Evolutionary conservation across 208 protist species (phyloP), one percentile per base, ranked within the genome.

Genomic region (Crithidia thermophila): DNA sequence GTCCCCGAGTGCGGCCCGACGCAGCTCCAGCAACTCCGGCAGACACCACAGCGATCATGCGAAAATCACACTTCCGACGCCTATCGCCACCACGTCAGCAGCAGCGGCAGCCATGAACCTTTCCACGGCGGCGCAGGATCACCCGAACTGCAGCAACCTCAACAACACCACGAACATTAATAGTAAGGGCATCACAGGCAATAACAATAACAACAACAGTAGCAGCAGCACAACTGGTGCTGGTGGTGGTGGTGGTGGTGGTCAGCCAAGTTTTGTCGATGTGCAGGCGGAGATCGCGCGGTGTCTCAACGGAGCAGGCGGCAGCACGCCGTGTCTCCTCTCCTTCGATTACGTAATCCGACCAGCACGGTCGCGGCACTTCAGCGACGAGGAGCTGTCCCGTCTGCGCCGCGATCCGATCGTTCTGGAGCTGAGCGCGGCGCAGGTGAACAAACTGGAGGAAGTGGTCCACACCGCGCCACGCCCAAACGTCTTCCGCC

Each of bases 261-360:
- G 33, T 23, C 25, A 30, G 3, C n/a, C 34, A 3, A 51, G 42
- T 8, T 51, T 33, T 6, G 18, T 11, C 3, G 40, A 62, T 2
- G 57, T 62, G 18, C 34, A 46, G 27, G 47, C 45, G 25, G 60
- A 66, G 46, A 56, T 66, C 9, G 31, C 25, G 6, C 47, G 60
- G 1, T 66, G 60, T 27, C 47, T 66, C 16, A 56, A 23, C 47
- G 60, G 47, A 4, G 60, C 47, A 0, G 60, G 60, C 16, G 31
- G 34, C 47, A 57, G 60, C 47, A 66, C 60, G 10, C 47, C 60
- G 21, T 51, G 34, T 18, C 47, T 66, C 4, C 47, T 66, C 14
- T 34, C 45, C 25, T 66, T 66, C 36, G 60, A 66, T 25, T 66
- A 57, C 47, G 31, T 34, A 33, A 47, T 66, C 6, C 3, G 20